phyloP scores from a whole-genome alignment of 1,139 yeast species.

The Sugiyamaella neomexicana region DNA sequence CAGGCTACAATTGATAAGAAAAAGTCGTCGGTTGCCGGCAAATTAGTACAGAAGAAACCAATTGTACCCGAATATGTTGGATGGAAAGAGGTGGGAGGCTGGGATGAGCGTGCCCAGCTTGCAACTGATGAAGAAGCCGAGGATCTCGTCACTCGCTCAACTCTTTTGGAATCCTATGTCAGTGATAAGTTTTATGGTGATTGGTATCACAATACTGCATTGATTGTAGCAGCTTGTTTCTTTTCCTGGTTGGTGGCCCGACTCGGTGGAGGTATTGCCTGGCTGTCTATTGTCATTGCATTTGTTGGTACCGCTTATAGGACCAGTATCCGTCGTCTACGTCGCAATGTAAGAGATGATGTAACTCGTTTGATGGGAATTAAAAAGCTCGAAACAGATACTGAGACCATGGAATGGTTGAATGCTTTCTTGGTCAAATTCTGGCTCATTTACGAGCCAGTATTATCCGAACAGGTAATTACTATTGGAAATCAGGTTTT shows the following conservation, averaged over 20 bases:
- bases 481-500: conserved; percentile 81
- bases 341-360: conserved; percentile 69
- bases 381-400: conserved; percentile 77
- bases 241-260: conserved; percentile 80
- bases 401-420: conserved; percentile 94
- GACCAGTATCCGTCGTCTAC: conserved; percentile 76
- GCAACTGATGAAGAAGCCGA: conserved; percentile 63
- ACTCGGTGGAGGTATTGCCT: conserved; percentile 73
- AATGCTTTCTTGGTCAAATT: conserved; percentile 83
- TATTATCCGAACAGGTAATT: conserved; percentile 81
- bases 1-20: conserved; percentile 19
- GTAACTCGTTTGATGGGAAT: conserved; percentile 85
- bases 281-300: conserved; percentile 69
- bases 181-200: conserved; percentile 82
- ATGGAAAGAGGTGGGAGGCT: conserved; percentile 92
- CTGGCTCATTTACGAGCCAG: conserved; percentile 90
- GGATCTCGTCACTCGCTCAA: conserved; percentile 61
- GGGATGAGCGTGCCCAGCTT: conserved; percentile 67
- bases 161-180: conserved; percentile 67
- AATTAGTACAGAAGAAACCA: conserved; percentile 19
- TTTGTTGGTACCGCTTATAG: conserved; percentile 69
- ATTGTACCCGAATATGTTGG: conserved; percentile 51
- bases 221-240: conserved; percentile 62
- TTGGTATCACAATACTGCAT: conserved; percentile 88
- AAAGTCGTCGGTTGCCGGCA: conserved; percentile 12